These are phyloP conservation scores for Arthrobotrys conoides DNA, from an alignment of 2,329 filamentous ascomycete genomes.

Conservation along the genomic window DNA sequence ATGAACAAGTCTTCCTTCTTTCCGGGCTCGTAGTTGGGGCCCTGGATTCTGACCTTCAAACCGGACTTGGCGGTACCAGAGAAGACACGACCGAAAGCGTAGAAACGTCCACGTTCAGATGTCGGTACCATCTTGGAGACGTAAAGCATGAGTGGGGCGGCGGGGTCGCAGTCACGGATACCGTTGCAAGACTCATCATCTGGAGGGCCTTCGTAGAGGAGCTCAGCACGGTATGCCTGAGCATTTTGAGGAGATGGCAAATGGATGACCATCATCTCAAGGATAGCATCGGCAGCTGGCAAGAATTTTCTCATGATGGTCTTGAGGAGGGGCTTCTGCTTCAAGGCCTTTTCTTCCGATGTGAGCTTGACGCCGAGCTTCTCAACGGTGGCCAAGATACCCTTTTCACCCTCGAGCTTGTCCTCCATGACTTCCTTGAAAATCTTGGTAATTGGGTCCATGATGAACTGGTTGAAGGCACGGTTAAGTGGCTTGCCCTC, in stretches of 20 bases:
- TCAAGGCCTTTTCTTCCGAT: slow-evolving; percentile 87
- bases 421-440: slow-evolving; percentile 97
- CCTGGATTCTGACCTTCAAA: slow-evolving; percentile 99
- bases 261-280: slow-evolving; percentile 99
- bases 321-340: slow-evolving; percentile 98
- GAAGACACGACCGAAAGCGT: slow-evolving; percentile 99
- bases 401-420: slow-evolving; percentile 84
- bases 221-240: slow-evolving; percentile 98
- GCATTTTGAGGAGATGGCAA: slow-evolving; percentile 95
- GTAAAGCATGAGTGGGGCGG: slow-evolving; percentile 99
- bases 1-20: slow-evolving; percentile 99
- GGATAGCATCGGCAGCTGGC: slow-evolving; percentile 94
- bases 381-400: slow-evolving; percentile 79
- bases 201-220: slow-evolving; percentile 95
- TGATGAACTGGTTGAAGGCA: slow-evolving; percentile 99
- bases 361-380: slow-evolving; percentile 97
- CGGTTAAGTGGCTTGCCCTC: slow-evolving; percentile 94
- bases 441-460: slow-evolving; percentile 99
- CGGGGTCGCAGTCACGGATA: slow-evolving; percentile 98
- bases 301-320: slow-evolving; percentile 98
- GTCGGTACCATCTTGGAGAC: slow-evolving; percentile 99
- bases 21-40: slow-evolving; percentile 96
- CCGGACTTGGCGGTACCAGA: slow-evolving; percentile 96
- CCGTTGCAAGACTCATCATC: slow-evolving; percentile 94
- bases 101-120: slow-evolving; percentile 99